Evolutionary conservation across 1,139 yeast genomes (phyloP), one percentile per base, ranked within the genome.

Genomic region (Yamadazyma diddensiae): DNA sequence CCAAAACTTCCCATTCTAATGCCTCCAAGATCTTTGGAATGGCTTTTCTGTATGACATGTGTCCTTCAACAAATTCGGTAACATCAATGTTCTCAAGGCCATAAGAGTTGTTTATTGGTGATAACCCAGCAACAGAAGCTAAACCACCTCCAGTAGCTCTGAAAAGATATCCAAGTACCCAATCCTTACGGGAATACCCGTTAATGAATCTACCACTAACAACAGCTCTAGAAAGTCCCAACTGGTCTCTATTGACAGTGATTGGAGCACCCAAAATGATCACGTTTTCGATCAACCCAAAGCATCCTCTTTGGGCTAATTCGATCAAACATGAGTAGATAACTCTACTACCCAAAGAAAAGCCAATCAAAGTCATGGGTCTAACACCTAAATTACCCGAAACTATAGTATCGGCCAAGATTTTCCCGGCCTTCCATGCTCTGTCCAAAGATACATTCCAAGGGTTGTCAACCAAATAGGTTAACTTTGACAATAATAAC

Each of bases 391-490:
- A 64, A 53, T 87, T 90, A 21, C 95, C 83, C 6, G 88, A 74
- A 35, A 88, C 77, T 27, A 94, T 62, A 0, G 97, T 86, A 52
- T 94, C 98, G 0, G 98, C 98, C 37, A 94, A 59, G 30, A 94
- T 79, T 40, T 80, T 67, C 2, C 99, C 99, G 0, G 97, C 95
- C 31, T 90, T 75, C 97, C 97, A 90, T 0, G 99, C 98, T 41
- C 99, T 73, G 57, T 92, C 97, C 39, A 94, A 65, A 0, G 98
- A 90, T 4, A 92, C 97, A 51, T 82, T 90, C 98, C 98, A 94
- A 0, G 98, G 99, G 50, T 94, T 94, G 54, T 94, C 99, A 23
- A 94, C 70, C 27, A 94, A 62, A 49, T 94, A 94, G 0, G 96
- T 83, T 24, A 94, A 65, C 51, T 94, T 94, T 0, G 97, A 79